Percentiles rank a stretch among this genome's conserved stretches.
Evolutionary conservation across 2,329 filamentous ascomycete species (phyloP).

Genomic region (Curvularia verruculosa): DNA sequence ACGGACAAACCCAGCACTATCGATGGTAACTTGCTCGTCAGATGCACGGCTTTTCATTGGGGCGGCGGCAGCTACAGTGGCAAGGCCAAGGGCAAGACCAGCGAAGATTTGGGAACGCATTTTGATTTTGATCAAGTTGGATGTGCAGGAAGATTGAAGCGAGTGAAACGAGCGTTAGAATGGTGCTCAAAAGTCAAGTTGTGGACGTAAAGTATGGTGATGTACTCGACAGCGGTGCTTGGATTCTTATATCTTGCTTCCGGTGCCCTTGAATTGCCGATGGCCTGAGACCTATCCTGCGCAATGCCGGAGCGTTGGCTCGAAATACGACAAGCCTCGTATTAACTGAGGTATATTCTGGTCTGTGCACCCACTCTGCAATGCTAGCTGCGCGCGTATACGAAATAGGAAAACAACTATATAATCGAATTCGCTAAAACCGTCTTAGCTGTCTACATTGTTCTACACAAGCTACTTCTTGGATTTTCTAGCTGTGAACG

Average conservation of each 20-base stretch:
- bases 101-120: constrained; percentile 2
- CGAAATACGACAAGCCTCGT: not conserved
- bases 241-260: not conserved
- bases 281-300: not conserved
- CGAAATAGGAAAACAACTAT: not conserved
- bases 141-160: not conserved
- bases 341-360: not conserved
- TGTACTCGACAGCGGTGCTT: not conserved
- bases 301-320: not conserved
- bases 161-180: not conserved
- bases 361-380: not conserved
- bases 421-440: not conserved
- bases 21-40: not conserved
- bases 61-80: not conserved
- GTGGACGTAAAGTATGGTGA: not conserved
- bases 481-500: not conserved
- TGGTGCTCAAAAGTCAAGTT: not conserved
- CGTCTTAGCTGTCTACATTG: not conserved
- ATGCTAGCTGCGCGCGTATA: not conserved
- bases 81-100: not conserved
- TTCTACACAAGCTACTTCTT: not conserved
- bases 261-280: not conserved
- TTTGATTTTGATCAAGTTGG: not conserved
- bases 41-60: not conserved
- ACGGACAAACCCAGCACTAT: not conserved